Base-by-base conservation (phyloP, 2,329 filamentous ascomycete genomes). In the Nothomitra cinnamomea region DNA sequence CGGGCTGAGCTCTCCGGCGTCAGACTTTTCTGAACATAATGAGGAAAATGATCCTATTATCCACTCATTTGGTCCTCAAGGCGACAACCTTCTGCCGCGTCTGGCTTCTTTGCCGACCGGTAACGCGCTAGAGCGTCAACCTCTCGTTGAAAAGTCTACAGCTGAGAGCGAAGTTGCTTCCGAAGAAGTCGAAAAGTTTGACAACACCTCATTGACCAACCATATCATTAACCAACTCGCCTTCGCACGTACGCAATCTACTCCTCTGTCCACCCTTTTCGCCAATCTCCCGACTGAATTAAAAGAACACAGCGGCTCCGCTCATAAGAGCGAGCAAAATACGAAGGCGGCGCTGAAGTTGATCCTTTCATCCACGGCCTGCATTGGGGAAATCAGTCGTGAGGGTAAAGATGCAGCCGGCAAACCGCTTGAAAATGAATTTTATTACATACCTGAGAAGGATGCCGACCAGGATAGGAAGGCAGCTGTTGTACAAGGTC, bases 361-460 rank as follows among this genome's bases (percentile, higher is more conserved):
- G 47, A 75, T 94, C 55, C 77, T 96, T 43, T 83, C 88, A 63
- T 71, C 73, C 22, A 85, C 86, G 4, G 67, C 77, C 7, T 95
- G 87, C 64, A 81, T 96, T 58, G 92, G 92, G 48, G 83, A 92
- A 66, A 95, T 98, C 61, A 75, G 77, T 52, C 83, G 92, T 40
- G 83, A 90, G 65, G 92, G 92, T 64, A 98, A 96, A 67, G 92
- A 98, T 64, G 92, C 92, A 3, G 90, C 92, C 0, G 92, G 92
- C 60, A 92, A 95, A 70, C 72, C 83, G 5, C 77, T 98, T 1
- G 90, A 98, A 73, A 94, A 86, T 72, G 89, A 98, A 67, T 96
- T 94, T 66, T 96, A 96, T 69, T 98, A 98, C 63, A 75, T 95
- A 6, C 85, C 89, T 0, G 90, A 96, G 66, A 76, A 80, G 62